Base-by-base conservation (phyloP, 371 early-diverging fungal genomes). In the Ecytonucleospora hepatopenaei region DNA sequence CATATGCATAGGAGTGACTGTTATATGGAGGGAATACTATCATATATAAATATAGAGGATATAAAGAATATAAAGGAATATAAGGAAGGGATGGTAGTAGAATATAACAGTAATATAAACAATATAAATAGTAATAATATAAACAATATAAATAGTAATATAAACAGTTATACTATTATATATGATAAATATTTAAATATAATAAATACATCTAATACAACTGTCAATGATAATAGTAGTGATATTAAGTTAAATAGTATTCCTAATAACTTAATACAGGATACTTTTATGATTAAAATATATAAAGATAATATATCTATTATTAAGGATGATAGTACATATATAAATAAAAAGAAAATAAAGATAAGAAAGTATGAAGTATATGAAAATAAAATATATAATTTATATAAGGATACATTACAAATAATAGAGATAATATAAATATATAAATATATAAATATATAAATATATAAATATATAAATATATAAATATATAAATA, bases 1-100 rank as follows among this genome's bases (percentile, higher is more conserved):
- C 8, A 51, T 51, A 26, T 51, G 15, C 26, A 17, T 21, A 17
- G 61, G 27, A 58, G 5, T 53, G 61, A 60, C n/a, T 4, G 59
- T 5, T 60, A 40, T 17, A 16, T 60, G 16, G 61, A 60, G 35
- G 61, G 23, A 48, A 60, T 60, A 5, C 2, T 53, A 4, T 27
- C 17, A 4, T 30, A 60, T 51, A 8, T 60, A 12, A 16, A 24
- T 26, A 12, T 17, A 17, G 56, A 60, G 5, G 23, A 60, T 12
- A 60, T 60, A 3, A 16, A 47, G 15, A 60, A 53, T 17, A 40
- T 60, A 53, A 16, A 17, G 16, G 61, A 60, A 60, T 60, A 60
- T 21, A 26, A 12, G 5, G 48, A 60, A 12, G 61, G 61, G 19
- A 16, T 26, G 12, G 16, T 5, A 19, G 28, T 60, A 28, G 12